Base-by-base conservation (phyloP, 257 asterid genomes). In the Penstemon barbatus region DNA sequence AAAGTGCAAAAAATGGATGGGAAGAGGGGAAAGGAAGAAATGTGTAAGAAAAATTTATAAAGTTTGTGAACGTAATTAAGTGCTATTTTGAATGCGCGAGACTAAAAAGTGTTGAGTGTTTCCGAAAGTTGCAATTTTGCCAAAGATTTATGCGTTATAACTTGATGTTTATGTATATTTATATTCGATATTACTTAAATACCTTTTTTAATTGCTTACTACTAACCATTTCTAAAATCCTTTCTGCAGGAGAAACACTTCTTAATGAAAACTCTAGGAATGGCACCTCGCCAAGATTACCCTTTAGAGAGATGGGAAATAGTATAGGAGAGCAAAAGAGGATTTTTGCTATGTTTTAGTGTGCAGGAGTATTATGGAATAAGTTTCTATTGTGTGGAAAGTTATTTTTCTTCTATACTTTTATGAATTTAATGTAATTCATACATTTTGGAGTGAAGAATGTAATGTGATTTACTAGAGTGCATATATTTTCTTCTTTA, bases 181-280 rank as follows among this genome's bases (percentile, higher is more conserved):
- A 5, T 6, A 37, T 38, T 50, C 60, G 49, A 64, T 44, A n/a
- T 5, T 11, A 37, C 8, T 18, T 8, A 39, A 44, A 38, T 57
- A 46, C 50, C 7, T 11, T 18, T 44, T 61, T 0, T 46, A 11
- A 10, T 33, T 25, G 25, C 52, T 18, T 19, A 39, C 18, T 15
- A 15, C 63, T 59, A 57, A 59, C 65, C 12, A n/a, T 38, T 54
- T 54, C 56, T 48, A 42, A 37, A 63, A 13, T 60, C 53, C 38
- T 65, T 72, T 77, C 61, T 81, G 85, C 99, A 94, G 99, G 99
- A 94, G 83, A 91, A 89, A 70, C 92, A 89, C 74, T 94, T 91
- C 88, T 77, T 94, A 56, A 73, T 85, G 86, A 94, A 82, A 81
- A 87, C 99, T 70, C 89, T 94, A 61, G 98, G 98, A 83, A 81